These are phyloP conservation scores for Salix koriyanagi DNA, from an alignment of 345 rosid genomes.

Conservation along the genomic window DNA sequence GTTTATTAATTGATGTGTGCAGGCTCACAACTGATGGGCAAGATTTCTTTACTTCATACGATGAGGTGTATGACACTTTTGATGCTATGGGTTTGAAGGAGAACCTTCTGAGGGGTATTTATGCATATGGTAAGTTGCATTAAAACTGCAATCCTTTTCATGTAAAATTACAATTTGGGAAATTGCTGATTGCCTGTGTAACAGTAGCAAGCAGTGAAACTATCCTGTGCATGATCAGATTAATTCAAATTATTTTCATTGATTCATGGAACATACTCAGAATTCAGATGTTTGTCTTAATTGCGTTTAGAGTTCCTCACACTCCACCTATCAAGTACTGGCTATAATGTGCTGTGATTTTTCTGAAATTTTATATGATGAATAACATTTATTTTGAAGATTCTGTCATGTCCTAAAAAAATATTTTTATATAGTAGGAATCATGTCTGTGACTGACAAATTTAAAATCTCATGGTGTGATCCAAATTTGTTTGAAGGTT, in stretches of 20 bases:
- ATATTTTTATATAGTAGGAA: neutral
- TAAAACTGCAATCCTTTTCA: neutral
- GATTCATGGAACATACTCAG: neutral
- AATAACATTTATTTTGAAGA: neutral
- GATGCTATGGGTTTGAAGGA: constrained; percentile 71
- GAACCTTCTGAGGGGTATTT: constrained; percentile 79
- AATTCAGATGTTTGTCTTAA: neutral
- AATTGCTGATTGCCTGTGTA: neutral
- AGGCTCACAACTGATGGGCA: constrained; percentile 50
- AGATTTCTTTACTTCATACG: constrained; percentile 68
- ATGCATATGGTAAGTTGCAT: constrained; percentile 64
- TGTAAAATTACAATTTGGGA: neutral
- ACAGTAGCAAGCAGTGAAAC: too few species aligned
- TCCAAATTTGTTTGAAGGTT: constrained; percentile 10
- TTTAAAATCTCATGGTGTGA: neutral
- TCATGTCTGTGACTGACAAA: neutral
- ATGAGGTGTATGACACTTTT: constrained; percentile 74
- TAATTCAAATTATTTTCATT: neutral
- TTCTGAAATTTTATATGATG: neutral
- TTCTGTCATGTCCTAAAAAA: neutral
- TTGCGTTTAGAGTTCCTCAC: neutral
- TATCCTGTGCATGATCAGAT: neutral
- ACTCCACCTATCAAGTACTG: neutral
- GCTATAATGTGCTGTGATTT: neutral
- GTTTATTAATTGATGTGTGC: constrained; percentile 11